A percentile compares a stretch with the other conserved stretches of the same genome.
Conservation (phyloP, 202 grass and related monocot species). For the Panicum hallii region DNA sequence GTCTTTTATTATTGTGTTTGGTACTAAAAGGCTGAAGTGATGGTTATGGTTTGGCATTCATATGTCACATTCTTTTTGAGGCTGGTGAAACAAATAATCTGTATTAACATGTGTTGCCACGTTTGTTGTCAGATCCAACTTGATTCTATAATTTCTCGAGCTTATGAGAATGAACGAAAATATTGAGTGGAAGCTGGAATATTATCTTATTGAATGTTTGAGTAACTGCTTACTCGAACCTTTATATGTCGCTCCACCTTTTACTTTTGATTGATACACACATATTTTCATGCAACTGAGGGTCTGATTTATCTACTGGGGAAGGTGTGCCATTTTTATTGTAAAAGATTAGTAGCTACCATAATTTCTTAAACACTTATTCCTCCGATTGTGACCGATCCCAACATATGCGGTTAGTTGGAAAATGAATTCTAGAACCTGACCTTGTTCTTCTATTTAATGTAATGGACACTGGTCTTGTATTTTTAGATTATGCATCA, state of each 20-base stretch:
- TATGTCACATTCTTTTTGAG: not conserved
- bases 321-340: conserved; percentile 17
- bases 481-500: not conserved
- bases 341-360: conserved; percentile 3
- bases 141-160: conserved; percentile 4
- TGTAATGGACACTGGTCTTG: conserved; percentile 3
- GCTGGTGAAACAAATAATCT: not conserved
- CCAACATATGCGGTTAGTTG: conserved; percentile 1
- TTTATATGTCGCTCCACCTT: conserved; percentile 7
- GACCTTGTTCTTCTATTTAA: not conserved
- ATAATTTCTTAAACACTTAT: conserved; percentile 1
- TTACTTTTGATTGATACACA: not conserved
- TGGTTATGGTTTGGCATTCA: not conserved
- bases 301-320: not conserved
- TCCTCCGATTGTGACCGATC: not conserved
- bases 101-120: not conserved
- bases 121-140: conserved; percentile 11
- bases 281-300: conserved; percentile 30
- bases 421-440: conserved; percentile 2
- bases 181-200: conserved; percentile 1
- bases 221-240: not conserved
- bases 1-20: not conserved
- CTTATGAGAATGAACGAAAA: conserved; percentile 13
- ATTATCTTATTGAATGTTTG: conserved; percentile 10
- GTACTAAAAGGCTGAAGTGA: conserved; percentile 16